phyloP scores from a whole-genome alignment of 2,329 filamentous ascomycete genomes.

The Fusarium sp. region DNA sequence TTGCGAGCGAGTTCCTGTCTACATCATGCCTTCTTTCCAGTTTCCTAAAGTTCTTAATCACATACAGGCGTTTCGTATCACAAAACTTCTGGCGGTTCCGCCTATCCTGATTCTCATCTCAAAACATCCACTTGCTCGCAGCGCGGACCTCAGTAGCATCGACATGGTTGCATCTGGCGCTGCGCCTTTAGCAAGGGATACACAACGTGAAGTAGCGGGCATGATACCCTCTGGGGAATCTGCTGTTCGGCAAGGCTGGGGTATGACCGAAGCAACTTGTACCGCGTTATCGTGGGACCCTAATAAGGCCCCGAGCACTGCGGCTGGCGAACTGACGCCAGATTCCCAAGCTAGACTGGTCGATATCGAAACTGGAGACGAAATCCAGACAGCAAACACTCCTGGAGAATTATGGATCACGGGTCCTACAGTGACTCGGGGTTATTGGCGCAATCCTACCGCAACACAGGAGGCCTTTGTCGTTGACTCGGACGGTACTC shows the following conservation, averaged over 20 bases:
- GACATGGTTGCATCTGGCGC: conserved; percentile 72
- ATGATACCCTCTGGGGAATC: conserved; percentile 58
- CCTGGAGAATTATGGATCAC: conserved; percentile 80
- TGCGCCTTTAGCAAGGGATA: conserved; percentile 73
- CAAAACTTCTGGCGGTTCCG: conserved; percentile 75
- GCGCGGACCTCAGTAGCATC: conserved; percentile 77
- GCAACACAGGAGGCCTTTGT: conserved; percentile 72
- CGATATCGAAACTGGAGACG: conserved; percentile 63
- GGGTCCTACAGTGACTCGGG: conserved; percentile 78
- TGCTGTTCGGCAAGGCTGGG: conserved; percentile 77
- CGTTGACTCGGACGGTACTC: conserved; percentile 60
- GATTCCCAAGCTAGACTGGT: conserved; percentile 72
- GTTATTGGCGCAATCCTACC: conserved; percentile 79
- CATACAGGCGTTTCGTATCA: conserved; percentile 76
- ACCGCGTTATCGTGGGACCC: conserved; percentile 75
- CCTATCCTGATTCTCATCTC: conserved; percentile 80
- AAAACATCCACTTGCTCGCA: conserved; percentile 74
- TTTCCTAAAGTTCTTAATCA: conserved; percentile 77
- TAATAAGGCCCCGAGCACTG: conserved; percentile 59
- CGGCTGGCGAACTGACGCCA: conserved; percentile 54
- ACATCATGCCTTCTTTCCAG: conserved; percentile 83
- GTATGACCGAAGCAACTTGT: conserved; percentile 88
- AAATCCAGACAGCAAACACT: conserved; percentile 63
- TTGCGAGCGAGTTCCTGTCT: conserved; percentile 72
- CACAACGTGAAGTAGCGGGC: conserved; percentile 60